Evolutionary conservation across 257 asterid species (phyloP).

Genomic region (Petunia secreta): DNA sequence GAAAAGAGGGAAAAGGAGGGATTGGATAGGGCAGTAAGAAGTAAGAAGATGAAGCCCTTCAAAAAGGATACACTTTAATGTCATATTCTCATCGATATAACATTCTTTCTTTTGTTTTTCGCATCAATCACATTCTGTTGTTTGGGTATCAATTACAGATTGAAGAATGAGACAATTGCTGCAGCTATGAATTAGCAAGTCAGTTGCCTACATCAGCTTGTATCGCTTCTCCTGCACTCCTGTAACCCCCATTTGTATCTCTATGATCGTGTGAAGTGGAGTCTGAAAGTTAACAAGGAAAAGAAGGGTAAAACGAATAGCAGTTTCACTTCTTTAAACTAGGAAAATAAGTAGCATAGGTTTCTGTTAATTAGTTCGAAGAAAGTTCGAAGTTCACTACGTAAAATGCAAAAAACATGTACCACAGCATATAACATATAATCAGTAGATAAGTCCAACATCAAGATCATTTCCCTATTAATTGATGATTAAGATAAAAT

Average conservation of each 20-base stretch:
- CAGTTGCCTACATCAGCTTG: conserved; percentile 69
- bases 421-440: neutral
- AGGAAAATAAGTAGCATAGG: neutral
- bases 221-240: conserved; percentile 99
- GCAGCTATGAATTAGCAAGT: conserved; percentile 17
- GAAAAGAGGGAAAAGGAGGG: neutral
- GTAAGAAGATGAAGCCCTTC: neutral
- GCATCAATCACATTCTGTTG: neutral
- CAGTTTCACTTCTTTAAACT: neutral
- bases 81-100: neutral
- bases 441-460: neutral
- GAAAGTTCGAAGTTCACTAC: neutral
- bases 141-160: neutral
- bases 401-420: neutral
- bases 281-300: conserved; percentile 50
- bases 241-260: conserved; percentile 98
- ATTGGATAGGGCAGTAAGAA: neutral
- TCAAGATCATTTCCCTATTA: conserved; percentile 4
- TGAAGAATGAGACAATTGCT: conserved; percentile 23
- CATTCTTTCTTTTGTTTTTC: neutral
- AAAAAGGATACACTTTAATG: conserved; percentile 6
- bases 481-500: neutral
- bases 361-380: neutral
- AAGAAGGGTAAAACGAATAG: neutral
- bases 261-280: conserved; percentile 97